Conservation (phyloP, 805 yeast species). For the Ogataea pignaliae region DNA sequence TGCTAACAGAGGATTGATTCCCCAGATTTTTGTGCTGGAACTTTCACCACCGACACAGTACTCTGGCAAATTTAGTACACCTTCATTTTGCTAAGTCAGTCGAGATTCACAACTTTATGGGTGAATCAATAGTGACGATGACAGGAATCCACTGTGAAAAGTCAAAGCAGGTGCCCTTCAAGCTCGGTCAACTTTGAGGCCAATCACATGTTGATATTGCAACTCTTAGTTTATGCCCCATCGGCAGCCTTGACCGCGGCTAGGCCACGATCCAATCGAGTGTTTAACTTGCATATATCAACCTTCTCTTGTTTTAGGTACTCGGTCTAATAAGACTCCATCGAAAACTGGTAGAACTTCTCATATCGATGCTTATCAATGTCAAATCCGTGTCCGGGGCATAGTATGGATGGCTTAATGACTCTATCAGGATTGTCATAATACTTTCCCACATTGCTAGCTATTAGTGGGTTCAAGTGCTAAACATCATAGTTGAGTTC, state of each 20-base stretch:
- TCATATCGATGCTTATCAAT: conserved; percentile 42
- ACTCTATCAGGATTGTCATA: conserved; percentile 42
- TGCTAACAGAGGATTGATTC: conserved; percentile 37
- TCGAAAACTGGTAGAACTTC: conserved; percentile 43
- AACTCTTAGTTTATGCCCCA: conserved; percentile 37
- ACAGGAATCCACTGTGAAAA: conserved; percentile 27
- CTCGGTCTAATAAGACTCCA: conserved; percentile 36
- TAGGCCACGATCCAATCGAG: conserved; percentile 41
- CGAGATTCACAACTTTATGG: conserved; percentile 16
- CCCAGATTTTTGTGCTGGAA: conserved; percentile 36
- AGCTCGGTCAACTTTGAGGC: conserved; percentile 45
- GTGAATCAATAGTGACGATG: conserved; percentile 27
- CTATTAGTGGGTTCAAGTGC: too few relatives aligned
- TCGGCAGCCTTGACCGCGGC: conserved; percentile 31
- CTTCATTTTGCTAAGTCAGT: too few relatives aligned
- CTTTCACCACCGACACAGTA: too few relatives aligned
- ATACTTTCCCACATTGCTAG: too few relatives aligned
- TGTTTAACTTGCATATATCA: conserved; percentile 38
- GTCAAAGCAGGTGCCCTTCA: conserved; percentile 37
- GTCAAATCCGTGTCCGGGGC: conserved; percentile 45
- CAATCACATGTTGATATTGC: conserved; percentile 43
- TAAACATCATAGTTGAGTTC: too few relatives aligned
- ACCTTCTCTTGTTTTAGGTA: conserved; percentile 40
- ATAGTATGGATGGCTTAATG: conserved; percentile 42
- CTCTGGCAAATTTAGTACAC: too few relatives aligned